Evolutionary conservation across 1,284 basidiomycete species (phyloP), one percentile per base, ranked within the genome.

Genomic region (Ustilago nuda): DNA sequence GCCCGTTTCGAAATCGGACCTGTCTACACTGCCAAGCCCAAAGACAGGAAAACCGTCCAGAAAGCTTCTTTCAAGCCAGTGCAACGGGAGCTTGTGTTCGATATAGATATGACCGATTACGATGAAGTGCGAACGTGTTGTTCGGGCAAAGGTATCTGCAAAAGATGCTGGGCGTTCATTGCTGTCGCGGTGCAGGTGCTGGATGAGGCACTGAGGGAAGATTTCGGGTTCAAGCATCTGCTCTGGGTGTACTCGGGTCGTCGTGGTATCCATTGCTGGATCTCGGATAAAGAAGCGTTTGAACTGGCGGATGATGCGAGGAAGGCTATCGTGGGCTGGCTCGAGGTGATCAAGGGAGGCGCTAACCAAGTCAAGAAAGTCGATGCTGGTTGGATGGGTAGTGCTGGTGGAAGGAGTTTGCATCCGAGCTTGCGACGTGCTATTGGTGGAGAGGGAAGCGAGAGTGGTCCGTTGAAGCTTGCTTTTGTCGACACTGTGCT

Each of bases 91-190:
- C 91, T 99, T 36, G 97, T 99, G 1, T 98, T 99, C 84, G 97
- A 99, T 91, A 98, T 99, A 85, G 96, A 99, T 87, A 98, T 99
- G 95, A 97, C 96, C 17, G 96, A 99, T 87, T 99, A 99, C 87
- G 97, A 99, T 86, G 89, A 92, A 66, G 91, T 99, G 82, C 92
- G 97, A 58, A 98, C 94, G 0, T 99, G 97, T 87, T 99, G 97
- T 87, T 91, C 91, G 2, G 93, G 92, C 62, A 94, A 95, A 63
- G 92, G 90, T 67, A 98, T 99, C 86, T 99, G 96, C 88, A 90
- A 89, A 75, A 90, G 92, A 46, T 99, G 97, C 87, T 99, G 97
- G 96, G 90, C 89, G 1, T 98, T 95, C 87, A 98, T 99, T 81
- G 90, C 93, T 13, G 92, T 92, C 19, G 97, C 97, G 0, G 95